These are phyloP conservation scores for Acanthamoeba sp. DNA, from an alignment of 208 protist genomes.

Conservation along the genomic window DNA sequence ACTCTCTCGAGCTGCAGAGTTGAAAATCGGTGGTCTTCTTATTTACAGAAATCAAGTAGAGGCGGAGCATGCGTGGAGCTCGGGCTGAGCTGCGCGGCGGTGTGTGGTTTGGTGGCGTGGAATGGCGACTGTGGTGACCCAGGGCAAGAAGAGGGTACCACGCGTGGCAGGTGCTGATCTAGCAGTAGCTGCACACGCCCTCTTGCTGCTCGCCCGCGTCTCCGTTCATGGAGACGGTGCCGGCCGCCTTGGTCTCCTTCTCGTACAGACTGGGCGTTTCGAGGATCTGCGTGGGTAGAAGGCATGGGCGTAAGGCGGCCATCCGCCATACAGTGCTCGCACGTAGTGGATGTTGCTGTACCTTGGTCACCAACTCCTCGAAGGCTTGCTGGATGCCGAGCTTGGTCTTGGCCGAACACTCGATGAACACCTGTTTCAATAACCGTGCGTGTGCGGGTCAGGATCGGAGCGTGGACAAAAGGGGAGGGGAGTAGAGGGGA, in stretches of 20 bases:
- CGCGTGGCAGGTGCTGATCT: background rate
- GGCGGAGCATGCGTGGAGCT: no score
- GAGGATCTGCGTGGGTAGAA: slow-evolving; percentile 18
- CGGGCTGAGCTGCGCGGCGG: no score
- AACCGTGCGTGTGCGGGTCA: no score
- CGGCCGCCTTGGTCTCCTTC: background rate
- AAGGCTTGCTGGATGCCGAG: slow-evolving; percentile 68
- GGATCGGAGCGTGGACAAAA: background rate
- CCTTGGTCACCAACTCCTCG: slow-evolving; percentile 59
- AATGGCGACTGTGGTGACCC: no score
- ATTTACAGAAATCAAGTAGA: no score
- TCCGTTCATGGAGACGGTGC: background rate
- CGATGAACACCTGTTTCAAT: slow-evolving; percentile 5
- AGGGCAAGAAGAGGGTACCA: no score
- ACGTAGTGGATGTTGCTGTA: no score
- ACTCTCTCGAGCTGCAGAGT: no score
- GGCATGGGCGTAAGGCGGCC: background rate
- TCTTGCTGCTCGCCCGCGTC: background rate
- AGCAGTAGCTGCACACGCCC: slow-evolving; percentile 56
- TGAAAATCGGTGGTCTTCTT: no score
- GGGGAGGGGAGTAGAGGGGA: no score
- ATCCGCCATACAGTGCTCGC: no score
- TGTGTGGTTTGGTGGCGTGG: no score
- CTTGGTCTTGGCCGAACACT: slow-evolving; percentile 72
- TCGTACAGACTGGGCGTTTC: slow-evolving; percentile 54